Evolutionary conservation across 441 rosid species (phyloP), one percentile per base, ranked within the genome.

Genomic region (Pelargonium cotyledonis): DNA sequence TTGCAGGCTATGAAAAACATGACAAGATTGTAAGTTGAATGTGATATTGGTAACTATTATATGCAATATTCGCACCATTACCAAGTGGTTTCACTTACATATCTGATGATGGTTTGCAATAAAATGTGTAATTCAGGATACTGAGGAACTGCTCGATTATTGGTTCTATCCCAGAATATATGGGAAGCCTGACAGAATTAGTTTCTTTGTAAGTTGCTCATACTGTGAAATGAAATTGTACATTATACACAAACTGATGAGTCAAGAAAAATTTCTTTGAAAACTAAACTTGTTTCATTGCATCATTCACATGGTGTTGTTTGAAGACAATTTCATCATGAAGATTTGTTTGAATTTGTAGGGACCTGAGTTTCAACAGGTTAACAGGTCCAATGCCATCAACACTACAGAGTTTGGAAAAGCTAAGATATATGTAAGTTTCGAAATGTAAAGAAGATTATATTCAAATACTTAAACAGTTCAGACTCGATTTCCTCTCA

Each of bases 321-420:
- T 35, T 5, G 38, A 35, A 35, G 38, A 35, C 5, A 35, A 35
- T 35, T 35, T 35, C 38, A 35, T 35, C 38, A 35, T 4, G 38
- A 35, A 35, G 38, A 35, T 35, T 35, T 35, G 38, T 35, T 35
- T 35, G 38, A 35, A 41, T 6, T 51, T 71, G 73, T 65, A 93
- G 98, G 71, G 98, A 93, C 78, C 73, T 93, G 72, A 88, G 96
- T 84, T 83, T 80, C 81, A 93, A 93, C 79, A 76, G 53, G 74
- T 75, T 93, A 81, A 83, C 79, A 0, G 96, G 93, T 57, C 2
- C 19, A 71, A 72, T 88, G 71, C 93, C 93, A 0, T 11, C 38
- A 23, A 29, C 70, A n/a, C 68, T 85, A 47, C 14, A 41, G 72
- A 58, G 14, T 44, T 63, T 81, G 65, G 1, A 5, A 0, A 53